Conservation (phyloP, 2,329 filamentous ascomycete genomes). For the Pseudocercospora eumusae region DNA sequence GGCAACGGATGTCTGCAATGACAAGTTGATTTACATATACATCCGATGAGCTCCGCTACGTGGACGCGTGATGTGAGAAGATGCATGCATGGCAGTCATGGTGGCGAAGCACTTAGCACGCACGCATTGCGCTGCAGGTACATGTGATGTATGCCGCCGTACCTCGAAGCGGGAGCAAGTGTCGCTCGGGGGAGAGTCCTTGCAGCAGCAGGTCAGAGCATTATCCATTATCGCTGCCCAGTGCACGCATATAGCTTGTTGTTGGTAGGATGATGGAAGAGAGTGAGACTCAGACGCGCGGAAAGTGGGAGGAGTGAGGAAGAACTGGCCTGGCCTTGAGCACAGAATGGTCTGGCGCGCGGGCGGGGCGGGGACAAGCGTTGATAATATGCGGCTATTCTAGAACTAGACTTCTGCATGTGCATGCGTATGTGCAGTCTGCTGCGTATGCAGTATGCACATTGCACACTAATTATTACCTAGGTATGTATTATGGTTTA, state of each 20-base stretch:
- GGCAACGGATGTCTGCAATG: not conserved
- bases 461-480: not conserved
- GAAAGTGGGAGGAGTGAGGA: not conserved
- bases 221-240: not conserved
- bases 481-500: no score
- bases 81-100: not conserved
- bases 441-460: not conserved
- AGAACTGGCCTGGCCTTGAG: not conserved
- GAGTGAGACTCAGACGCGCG: not conserved
- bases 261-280: not conserved
- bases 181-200: not conserved
- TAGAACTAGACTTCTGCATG: not conserved
- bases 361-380: not conserved
- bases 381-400: not conserved
- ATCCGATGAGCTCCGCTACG: not conserved
- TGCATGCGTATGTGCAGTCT: no score
- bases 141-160: not conserved
- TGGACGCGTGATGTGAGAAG: not conserved
- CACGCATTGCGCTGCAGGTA: not conserved
- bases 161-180: not conserved
- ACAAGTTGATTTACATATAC: no score
- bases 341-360: not conserved
- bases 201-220: not conserved
- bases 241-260: conserved; percentile 8
- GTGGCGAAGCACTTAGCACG: not conserved